Evolutionary conservation across 1,139 yeast species (phyloP).

Genomic region (Meyerozyma elateridarum): DNA sequence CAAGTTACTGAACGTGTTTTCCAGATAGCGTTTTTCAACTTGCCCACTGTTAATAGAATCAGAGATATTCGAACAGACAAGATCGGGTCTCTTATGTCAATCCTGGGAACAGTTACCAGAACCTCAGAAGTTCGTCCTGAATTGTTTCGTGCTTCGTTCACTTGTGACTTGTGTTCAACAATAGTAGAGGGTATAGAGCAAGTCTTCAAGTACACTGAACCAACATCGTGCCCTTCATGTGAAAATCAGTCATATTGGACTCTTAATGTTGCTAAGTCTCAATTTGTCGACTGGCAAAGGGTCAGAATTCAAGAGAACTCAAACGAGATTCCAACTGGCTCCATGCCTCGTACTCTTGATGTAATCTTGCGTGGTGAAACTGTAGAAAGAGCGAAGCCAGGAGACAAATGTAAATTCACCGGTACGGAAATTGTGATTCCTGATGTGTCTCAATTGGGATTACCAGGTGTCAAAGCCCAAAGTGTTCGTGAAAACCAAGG

Average conservation of each 20-base stretch:
- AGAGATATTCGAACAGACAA: constrained; percentile 88
- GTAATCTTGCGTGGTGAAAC: constrained; percentile 90
- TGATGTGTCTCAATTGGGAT: constrained; percentile 90
- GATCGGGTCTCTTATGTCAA: constrained; percentile 79
- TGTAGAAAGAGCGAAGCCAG: constrained; percentile 96
- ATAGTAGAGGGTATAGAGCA: constrained; percentile 89
- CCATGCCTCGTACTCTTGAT: constrained; percentile 97
- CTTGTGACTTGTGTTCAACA: constrained; percentile 87
- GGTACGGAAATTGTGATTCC: constrained; percentile 97
- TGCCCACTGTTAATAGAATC: constrained; percentile 79
- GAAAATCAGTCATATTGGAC: constrained; percentile 86
- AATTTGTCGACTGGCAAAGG: constrained; percentile 95
- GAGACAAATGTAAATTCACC: constrained; percentile 91
- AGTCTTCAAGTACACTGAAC: constrained; percentile 90
- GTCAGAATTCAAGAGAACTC: constrained; percentile 95
- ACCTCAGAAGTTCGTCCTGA: constrained; percentile 98
- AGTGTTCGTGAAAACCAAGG: constrained; percentile 63
- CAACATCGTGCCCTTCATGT: constrained; percentile 88
- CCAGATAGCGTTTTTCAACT: constrained; percentile 84
- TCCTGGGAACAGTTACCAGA: constrained; percentile 94
- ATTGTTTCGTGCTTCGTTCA: constrained; percentile 77
- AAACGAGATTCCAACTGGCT: constrained; percentile 94
- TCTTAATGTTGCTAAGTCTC: constrained; percentile 75
- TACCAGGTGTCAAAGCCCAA: constrained; percentile 93
- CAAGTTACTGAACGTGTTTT: constrained; percentile 66